These are phyloP conservation scores for Sequoiadendron giganteum DNA, from an alignment of 75 land plant genomes.

Conservation along the genomic window DNA sequence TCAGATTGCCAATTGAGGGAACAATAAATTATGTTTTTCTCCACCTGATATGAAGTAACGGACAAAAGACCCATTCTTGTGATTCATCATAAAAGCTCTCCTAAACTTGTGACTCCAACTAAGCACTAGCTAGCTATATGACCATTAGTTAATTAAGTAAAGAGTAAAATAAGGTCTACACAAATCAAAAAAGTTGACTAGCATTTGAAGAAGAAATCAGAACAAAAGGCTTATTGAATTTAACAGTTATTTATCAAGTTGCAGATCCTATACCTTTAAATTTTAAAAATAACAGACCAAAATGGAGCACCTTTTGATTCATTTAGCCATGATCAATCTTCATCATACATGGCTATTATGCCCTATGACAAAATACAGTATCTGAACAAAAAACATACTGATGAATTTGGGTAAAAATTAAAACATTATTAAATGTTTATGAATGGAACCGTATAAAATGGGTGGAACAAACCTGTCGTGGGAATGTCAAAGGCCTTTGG, in stretches of 20 bases:
- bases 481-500: conserved; percentile 94
- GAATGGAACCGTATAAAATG: background rate
- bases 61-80: background rate
- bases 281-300: background rate
- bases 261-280: background rate
- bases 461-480: conserved; percentile 77
- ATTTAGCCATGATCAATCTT: background rate
- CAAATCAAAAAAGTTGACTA: background rate
- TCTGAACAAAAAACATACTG: background rate
- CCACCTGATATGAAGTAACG: background rate
- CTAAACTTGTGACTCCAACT: background rate
- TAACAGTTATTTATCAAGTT: background rate
- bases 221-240: background rate
- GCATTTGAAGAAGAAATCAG: background rate
- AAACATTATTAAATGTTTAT: background rate
- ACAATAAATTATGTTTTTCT: background rate
- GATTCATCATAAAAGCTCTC: background rate
- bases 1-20: background rate
- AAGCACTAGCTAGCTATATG: background rate
- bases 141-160: background rate
- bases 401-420: background rate
- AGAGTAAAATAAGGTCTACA: background rate
- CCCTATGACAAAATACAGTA: background rate
- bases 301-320: background rate
- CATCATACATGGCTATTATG: background rate